Conservation (phyloP, 768 basidiomycete genomes). For the Boletus reticuloceps region DNA sequence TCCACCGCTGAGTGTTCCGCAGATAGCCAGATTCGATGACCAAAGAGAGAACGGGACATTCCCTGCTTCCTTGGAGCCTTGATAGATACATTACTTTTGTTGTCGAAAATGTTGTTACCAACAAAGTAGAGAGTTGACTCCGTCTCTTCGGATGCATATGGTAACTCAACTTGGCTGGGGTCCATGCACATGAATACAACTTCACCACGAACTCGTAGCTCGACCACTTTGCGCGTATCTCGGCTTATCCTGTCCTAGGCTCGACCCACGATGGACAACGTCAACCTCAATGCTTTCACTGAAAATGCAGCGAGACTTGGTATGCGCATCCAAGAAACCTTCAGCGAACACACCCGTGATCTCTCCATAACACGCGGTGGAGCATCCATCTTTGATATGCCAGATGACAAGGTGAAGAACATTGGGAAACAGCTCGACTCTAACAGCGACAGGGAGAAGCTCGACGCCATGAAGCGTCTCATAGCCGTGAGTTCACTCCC, state of each 20-base stretch:
- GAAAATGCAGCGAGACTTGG: constrained; percentile 85
- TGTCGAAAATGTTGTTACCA: neutral
- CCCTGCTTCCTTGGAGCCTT: constrained; percentile 86
- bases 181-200: constrained; percentile 8
- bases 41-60: constrained; percentile 92
- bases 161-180: neutral
- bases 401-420: constrained; percentile 81
- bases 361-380: constrained; percentile 56
- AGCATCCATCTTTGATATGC: constrained; percentile 58
- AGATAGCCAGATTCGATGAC: constrained; percentile 91
- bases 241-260: neutral
- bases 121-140: constrained; percentile 5
- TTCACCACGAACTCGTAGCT: too few relatives aligned
- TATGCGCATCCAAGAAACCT: constrained; percentile 77
- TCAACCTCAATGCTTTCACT: constrained; percentile 45
- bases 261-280: constrained; percentile 29
- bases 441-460: constrained; percentile 82
- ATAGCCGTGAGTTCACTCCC: constrained; percentile 67
- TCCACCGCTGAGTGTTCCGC: constrained; percentile 1
- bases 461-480: constrained; percentile 94
- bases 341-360: constrained; percentile 79
- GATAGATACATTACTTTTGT: constrained; percentile 25
- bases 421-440: constrained; percentile 87
- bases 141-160: neutral
- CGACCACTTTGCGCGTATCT: neutral